Base-by-base conservation (phyloP, 148 eudicot species). In the Cornus florida region DNA sequence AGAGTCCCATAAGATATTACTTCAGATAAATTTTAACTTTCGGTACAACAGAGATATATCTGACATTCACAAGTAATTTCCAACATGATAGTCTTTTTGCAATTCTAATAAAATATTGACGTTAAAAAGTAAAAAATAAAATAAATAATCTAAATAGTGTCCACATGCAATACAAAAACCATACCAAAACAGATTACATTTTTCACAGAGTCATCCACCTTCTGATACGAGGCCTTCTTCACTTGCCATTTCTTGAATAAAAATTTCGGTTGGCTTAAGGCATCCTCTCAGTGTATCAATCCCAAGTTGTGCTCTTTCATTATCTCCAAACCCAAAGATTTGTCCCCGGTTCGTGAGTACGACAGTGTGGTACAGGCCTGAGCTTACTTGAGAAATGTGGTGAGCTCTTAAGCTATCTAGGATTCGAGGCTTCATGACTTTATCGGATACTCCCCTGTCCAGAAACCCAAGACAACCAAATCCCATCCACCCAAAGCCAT, bases 401-500 rank as follows among this genome's bases (percentile, higher is more conserved):
- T 91, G 91, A 73, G 56, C 69, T 78, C 86, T 88, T 84, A 96
- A 84, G 87, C 97, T 92, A 48, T 87, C 86, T 10, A 96, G 87
- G 66, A 86, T 62, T 50, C 89, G 88, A 13, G 99, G 98, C 80
- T 66, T 76, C 6, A 80, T 77, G 74, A 96, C 56, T 86, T 96
- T 93, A 79, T 91, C 95, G 9, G 93, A 93, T 14, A 78, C 88
- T 53, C 91, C 94, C 79, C 88, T 86, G 81, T 92, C 94, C 13
- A 91, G 91, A 78, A 96, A 91, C 60, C 99, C 99, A 10, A 96
- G 92, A 85, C 99, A 93, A 20, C 98, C 98, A 74, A 92, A 96
- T 31, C 87, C 98, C 97, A 93, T 93, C 97, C 97, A 92, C 20
- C 98, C 99, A 78, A 93, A 96, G 46, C 91, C 99, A 70, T 90